Percentiles rank a stretch among this genome's conserved stretches.
These are phyloP conservation scores for Zasmidium cellare DNA, from an alignment of 2,329 filamentous ascomycete genomes.

Conservation along the genomic window DNA sequence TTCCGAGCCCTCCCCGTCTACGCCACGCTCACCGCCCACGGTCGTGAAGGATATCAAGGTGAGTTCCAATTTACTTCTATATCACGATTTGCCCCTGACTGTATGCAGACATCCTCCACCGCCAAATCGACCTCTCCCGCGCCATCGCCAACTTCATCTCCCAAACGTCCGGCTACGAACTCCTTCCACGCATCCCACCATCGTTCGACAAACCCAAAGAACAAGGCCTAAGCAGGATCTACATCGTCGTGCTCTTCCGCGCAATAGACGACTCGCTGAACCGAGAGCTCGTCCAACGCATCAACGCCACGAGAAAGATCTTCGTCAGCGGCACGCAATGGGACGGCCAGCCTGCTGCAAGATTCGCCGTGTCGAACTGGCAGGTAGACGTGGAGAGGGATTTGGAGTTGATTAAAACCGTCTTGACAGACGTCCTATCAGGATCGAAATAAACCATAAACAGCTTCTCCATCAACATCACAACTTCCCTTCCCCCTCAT, in stretches of 20 bases:
- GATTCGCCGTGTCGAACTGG: slow-evolving; percentile 89
- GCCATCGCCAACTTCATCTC: slow-evolving; percentile 64
- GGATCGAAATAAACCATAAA: too few relatives aligned
- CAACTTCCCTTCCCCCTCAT: too few relatives aligned
- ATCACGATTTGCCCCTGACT: slow-evolving; percentile 63
- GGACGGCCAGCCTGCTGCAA: slow-evolving; percentile 70
- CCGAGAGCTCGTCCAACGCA: slow-evolving; percentile 62
- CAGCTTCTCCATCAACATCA: too few relatives aligned
- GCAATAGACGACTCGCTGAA: slow-evolving; percentile 68
- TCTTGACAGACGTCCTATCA: too few relatives aligned
- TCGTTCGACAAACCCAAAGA: slow-evolving; percentile 34
- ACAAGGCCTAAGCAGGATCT: slow-evolving; percentile 54
- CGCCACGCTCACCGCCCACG: slow-evolving; percentile 70
- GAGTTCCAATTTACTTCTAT: slow-evolving; percentile 68
- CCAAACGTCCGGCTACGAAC: slow-evolving; percentile 62
- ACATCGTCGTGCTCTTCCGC: slow-evolving; percentile 75
- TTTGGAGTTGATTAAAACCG: slow-evolving; percentile 57
- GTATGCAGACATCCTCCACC: slow-evolving; percentile 61
- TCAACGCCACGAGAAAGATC: slow-evolving; percentile 73
- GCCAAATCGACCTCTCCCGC: slow-evolving; percentile 72
- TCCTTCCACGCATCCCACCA: slow-evolving; percentile 54
- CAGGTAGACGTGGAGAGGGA: slow-evolving; percentile 70
- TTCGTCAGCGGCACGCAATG: slow-evolving; percentile 83
- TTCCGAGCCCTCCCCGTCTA: slow-evolving; percentile 92
- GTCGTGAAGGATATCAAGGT: slow-evolving; percentile 65